A percentile compares a stretch with the other conserved stretches of the same genome.
phyloP scores from a whole-genome alignment of 2,329 filamentous ascomycete species.

The Cladosporium sp. region DNA sequence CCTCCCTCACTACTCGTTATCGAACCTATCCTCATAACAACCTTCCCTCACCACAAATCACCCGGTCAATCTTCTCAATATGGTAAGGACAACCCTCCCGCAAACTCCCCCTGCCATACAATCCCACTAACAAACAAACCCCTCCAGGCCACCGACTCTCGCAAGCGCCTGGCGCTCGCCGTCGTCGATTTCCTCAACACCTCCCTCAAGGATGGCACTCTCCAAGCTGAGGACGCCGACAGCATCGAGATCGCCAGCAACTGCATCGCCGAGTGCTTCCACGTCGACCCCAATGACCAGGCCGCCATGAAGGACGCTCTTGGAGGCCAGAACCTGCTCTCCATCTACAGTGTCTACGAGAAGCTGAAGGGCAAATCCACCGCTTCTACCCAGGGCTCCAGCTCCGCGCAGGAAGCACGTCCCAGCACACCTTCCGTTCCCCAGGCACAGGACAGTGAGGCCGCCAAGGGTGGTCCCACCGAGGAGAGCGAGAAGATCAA shows the following conservation, averaged over 20 bases:
- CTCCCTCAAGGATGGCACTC: slow-evolving; percentile 83
- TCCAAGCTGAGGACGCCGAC: slow-evolving; percentile 84
- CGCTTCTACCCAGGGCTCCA: slow-evolving; percentile 45
- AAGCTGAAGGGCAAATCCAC: slow-evolving; percentile 74
- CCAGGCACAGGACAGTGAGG: slow-evolving; percentile 43
- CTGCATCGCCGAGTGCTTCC: slow-evolving; percentile 94
- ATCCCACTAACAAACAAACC: slow-evolving; percentile 17
- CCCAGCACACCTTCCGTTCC: slow-evolving; percentile 38
- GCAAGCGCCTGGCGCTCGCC: slow-evolving; percentile 91
- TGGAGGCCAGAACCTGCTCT: slow-evolving; percentile 81
- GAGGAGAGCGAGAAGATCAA: slow-evolving; percentile 86
- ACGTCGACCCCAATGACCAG: slow-evolving; percentile 81
- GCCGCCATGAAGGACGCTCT: slow-evolving; percentile 73
- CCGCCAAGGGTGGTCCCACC: slow-evolving; percentile 48
- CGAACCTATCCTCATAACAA: neutral
- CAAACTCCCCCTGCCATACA: neutral
- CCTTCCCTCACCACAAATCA: neutral
- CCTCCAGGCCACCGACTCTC: slow-evolving; percentile 49
- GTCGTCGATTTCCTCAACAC: slow-evolving; percentile 92
- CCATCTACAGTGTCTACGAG: slow-evolving; percentile 95
- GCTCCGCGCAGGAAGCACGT: slow-evolving; percentile 35
- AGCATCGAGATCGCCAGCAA: slow-evolving; percentile 91
- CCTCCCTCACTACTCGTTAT: neutral
- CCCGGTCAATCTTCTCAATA: neutral
- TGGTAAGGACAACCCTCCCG: neutral